Percentiles rank a stretch among this genome's conserved stretches.
Evolutionary conservation across 1,139 yeast genomes (phyloP).

Genomic region (Blastobotrys apis): DNA sequence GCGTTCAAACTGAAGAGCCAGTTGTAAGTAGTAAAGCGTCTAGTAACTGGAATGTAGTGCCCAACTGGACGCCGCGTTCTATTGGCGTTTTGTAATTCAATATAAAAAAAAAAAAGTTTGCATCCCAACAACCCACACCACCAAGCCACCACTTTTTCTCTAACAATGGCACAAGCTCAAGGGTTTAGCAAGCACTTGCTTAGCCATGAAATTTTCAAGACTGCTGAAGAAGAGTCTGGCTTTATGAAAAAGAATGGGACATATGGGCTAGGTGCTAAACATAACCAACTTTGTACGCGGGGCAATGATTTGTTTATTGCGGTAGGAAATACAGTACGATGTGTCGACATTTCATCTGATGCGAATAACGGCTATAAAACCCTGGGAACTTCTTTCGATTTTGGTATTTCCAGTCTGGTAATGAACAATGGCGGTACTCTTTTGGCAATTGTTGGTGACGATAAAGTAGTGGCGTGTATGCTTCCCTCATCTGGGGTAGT

Average conservation of each 20-base stretch:
- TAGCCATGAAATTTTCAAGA: constrained; percentile 14
- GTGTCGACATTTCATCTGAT: constrained; percentile 22
- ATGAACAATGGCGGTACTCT: constrained; percentile 42
- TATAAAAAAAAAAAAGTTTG: not conserved
- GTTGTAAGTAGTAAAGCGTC: not conserved
- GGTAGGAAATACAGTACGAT: constrained; percentile 29
- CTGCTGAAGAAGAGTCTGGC: constrained; percentile 11
- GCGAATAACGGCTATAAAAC: constrained; percentile 18
- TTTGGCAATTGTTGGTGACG: constrained; percentile 40
- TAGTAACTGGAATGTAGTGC: constrained; percentile 9
- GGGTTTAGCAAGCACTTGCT: constrained; percentile 11
- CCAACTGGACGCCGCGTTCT: constrained; percentile 26
- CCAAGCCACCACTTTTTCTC: too few species aligned
- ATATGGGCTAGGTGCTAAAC: not conserved
- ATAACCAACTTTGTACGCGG: constrained; percentile 18
- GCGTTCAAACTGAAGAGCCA: constrained; percentile 9
- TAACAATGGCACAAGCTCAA: constrained; percentile 10
- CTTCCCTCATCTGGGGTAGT: constrained; percentile 33
- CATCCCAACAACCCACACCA: not conserved
- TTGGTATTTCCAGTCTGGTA: constrained; percentile 28
- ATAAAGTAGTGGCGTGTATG: constrained; percentile 33
- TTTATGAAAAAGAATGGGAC: constrained; percentile 1
- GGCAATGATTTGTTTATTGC: constrained; percentile 33
- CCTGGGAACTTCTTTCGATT: constrained; percentile 28
- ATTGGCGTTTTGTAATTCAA: constrained; percentile 23